phyloP scores from a whole-genome alignment of 1,139 yeast genomes.

The Hemisphaericaspora subhashii region DNA sequence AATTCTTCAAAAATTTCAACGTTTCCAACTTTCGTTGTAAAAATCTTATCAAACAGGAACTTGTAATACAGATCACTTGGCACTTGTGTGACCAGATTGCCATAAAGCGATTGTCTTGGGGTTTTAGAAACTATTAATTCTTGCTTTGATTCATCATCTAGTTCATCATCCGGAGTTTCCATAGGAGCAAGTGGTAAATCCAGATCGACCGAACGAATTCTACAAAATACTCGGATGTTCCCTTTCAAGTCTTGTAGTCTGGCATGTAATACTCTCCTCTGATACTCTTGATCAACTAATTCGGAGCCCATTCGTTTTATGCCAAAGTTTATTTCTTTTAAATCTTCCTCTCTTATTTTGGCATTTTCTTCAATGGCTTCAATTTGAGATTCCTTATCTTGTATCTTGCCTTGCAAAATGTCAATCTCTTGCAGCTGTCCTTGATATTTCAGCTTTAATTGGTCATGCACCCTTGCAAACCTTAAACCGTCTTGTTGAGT shows the following conservation, averaged over 20 bases:
- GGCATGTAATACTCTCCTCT: conserved; percentile 70
- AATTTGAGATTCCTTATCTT: neutral
- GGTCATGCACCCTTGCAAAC: conserved; percentile 8
- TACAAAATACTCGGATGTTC: conserved; percentile 86
- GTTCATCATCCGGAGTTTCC: conserved; percentile 50
- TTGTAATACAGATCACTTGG: conserved; percentile 24
- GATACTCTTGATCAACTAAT: conserved; percentile 13
- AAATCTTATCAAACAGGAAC: conserved; percentile 80
- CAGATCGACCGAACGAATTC: conserved; percentile 62
- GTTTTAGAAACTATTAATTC: conserved; percentile 37
- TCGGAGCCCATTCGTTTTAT: conserved; percentile 22
- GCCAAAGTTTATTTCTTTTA: conserved; percentile 9
- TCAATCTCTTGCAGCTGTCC: conserved; percentile 11
- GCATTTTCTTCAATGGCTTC: conserved; percentile 1
- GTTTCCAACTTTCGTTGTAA: conserved; percentile 56
- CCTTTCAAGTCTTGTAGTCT: conserved; percentile 85
- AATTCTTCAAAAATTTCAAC: conserved; percentile 75
- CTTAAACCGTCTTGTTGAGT: conserved; percentile 5
- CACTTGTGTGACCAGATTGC: neutral
- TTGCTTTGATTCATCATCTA: conserved; percentile 50
- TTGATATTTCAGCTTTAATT: conserved; percentile 9
- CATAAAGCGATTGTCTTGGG: neutral
- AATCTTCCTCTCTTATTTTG: conserved; percentile 4
- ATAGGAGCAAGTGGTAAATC: conserved; percentile 35
- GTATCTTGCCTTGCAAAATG: neutral